Conservation (phyloP, 106 monocot species). For the Dioscorea zingiberensis region DNA sequence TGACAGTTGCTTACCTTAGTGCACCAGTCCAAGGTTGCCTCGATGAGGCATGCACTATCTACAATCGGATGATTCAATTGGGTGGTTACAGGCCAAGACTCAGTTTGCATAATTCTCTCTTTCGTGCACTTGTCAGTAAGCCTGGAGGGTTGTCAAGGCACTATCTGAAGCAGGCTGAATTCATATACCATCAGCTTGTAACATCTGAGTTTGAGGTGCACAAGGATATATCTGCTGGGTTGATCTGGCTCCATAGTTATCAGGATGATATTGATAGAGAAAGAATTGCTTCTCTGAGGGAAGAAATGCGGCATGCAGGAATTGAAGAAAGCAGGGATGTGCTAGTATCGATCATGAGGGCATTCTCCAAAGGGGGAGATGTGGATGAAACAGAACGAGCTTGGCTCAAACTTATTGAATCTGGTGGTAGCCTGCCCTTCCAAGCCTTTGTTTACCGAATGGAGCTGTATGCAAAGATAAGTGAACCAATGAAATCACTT, state of each 20-base stretch:
- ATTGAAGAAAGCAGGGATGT: constrained; percentile 60
- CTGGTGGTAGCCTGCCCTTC: constrained; percentile 43
- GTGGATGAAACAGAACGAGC: constrained; percentile 55
- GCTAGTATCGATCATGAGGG: constrained; percentile 71
- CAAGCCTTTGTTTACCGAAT: constrained; percentile 75
- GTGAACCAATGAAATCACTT: constrained; percentile 68
- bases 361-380: constrained; percentile 70
- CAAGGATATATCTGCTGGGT: constrained; percentile 72
- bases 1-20: constrained; percentile 72
- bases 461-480: constrained; percentile 60
- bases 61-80: constrained; percentile 81
- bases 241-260: constrained; percentile 91
- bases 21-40: constrained; percentile 54
- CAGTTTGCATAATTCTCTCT: constrained; percentile 86
- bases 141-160: constrained; percentile 44
- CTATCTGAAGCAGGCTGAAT: constrained; percentile 77
- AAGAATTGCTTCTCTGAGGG: constrained; percentile 52
- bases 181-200: constrained; percentile 68
- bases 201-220: constrained; percentile 51
- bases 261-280: constrained; percentile 72
- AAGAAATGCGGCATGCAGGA: constrained; percentile 51
- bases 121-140: constrained; percentile 56
- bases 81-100: constrained; percentile 77
- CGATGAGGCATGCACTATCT: constrained; percentile 77
- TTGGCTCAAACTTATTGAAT: constrained; percentile 57